Evolutionary conservation across 1,284 basidiomycete genomes (phyloP).

Genomic region (Rhodotorula sp.): DNA sequence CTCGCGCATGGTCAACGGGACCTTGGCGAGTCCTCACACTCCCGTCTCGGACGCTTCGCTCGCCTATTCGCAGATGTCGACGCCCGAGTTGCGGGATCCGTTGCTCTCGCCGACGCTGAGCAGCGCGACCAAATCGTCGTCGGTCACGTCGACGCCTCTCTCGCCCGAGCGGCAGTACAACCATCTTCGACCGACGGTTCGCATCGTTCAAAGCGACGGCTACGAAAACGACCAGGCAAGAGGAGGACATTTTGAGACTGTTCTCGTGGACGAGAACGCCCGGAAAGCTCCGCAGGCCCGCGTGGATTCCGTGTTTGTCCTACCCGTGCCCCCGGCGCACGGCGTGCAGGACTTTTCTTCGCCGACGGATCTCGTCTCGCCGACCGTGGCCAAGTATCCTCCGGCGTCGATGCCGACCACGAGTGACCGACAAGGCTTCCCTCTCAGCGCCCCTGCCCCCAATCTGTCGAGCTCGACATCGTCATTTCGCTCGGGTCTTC

Average conservation of each 20-base stretch:
- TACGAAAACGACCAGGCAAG: background rate
- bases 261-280: background rate
- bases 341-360: background rate
- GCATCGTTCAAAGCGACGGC: background rate
- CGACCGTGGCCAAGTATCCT: background rate
- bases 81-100: conserved; percentile 29
- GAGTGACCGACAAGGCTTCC: background rate
- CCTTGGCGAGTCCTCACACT: conserved; percentile 18
- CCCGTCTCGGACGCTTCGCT: conserved; percentile 22
- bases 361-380: conserved; percentile 2
- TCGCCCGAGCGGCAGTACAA: background rate
- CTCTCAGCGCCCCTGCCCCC: background rate
- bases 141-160: conserved; percentile 24
- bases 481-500: background rate
- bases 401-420: background rate
- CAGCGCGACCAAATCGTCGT: conserved; percentile 22
- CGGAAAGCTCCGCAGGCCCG: too few relatives aligned
- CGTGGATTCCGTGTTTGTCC: background rate
- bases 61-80: conserved; percentile 26
- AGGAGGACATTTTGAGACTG: conserved; percentile 12
- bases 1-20: background rate
- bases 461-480: background rate
- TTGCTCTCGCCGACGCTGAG: conserved; percentile 23
- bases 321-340: conserved; percentile 7
- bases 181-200: background rate